A percentile compares a stretch with the other conserved stretches of the same genome.
Conservation (phyloP, 208 protist species). For the Trypanosoma boissoni region DNA sequence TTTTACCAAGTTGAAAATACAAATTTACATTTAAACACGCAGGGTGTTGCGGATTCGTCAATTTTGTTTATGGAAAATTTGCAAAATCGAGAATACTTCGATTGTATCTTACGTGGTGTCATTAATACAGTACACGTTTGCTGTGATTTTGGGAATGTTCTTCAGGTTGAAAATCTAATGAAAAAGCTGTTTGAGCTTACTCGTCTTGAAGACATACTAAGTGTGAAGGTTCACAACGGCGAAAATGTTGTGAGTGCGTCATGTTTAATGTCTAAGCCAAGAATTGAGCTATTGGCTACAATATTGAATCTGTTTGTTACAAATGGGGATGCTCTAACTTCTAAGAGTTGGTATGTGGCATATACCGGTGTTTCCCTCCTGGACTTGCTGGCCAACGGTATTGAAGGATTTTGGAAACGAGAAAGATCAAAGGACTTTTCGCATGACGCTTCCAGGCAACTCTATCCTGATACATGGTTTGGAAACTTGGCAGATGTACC, state of each 20-base stretch:
- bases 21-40: neutral
- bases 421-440: constrained; percentile 23
- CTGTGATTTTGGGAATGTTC: constrained; percentile 66
- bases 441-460: constrained; percentile 26
- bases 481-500: constrained; percentile 60
- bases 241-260: constrained; percentile 36
- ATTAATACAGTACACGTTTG: constrained; percentile 72
- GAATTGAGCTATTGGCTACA: constrained; percentile 55
- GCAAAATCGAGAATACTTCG: constrained; percentile 47
- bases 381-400: constrained; percentile 74
- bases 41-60: neutral
- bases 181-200: constrained; percentile 65
- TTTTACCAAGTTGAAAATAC: constrained; percentile 1
- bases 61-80: constrained; percentile 6
- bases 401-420: constrained; percentile 70
- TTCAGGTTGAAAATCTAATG: constrained; percentile 62
- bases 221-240: constrained; percentile 17
- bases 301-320: constrained; percentile 67
- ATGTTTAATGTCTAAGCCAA: constrained; percentile 38
- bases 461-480: constrained; percentile 68
- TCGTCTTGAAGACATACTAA: constrained; percentile 42
- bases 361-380: constrained; percentile 74
- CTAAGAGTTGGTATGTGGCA: constrained; percentile 55
- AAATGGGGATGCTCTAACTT: constrained; percentile 59
- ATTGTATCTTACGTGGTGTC: constrained; percentile 47